A percentile compares a stretch with the other conserved stretches of the same genome.
phyloP scores from a whole-genome alignment of 345 rosid genomes.

The Eucalyptus pauciflora region DNA sequence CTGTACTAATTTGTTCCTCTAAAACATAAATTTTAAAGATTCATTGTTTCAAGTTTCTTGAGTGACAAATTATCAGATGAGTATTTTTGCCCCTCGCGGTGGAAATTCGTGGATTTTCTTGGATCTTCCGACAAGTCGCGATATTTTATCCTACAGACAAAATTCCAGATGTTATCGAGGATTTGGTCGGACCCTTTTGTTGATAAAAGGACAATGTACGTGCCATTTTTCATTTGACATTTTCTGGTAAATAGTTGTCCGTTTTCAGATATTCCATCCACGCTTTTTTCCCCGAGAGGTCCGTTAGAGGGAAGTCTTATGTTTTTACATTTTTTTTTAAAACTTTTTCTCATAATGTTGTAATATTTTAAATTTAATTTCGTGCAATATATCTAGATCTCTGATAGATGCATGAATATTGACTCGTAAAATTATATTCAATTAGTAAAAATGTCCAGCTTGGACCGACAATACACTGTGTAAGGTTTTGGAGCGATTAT shows the following conservation, averaged over 20 bases:
- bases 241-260: not conserved
- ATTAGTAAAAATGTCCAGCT: not conserved
- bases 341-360: not conserved
- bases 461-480: not conserved
- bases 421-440: not conserved
- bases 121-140: not conserved
- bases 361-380: not conserved
- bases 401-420: not conserved
- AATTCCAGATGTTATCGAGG: not conserved
- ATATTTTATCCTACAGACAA: not conserved
- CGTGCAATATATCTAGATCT: not conserved
- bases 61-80: not conserved
- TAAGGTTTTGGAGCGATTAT: not conserved
- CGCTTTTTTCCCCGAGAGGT: not conserved
- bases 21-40: not conserved
- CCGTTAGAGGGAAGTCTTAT: not conserved
- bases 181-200: not conserved
- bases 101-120: not conserved
- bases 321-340: not conserved
- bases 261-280: not conserved
- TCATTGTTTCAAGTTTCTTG: not conserved
- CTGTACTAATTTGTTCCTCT: not conserved
- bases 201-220: not conserved
- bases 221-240: not conserved
- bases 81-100: not conserved